Base-by-base conservation (phyloP, 2,329 filamentous ascomycete species). In the Dothiorella sarmentorum region DNA sequence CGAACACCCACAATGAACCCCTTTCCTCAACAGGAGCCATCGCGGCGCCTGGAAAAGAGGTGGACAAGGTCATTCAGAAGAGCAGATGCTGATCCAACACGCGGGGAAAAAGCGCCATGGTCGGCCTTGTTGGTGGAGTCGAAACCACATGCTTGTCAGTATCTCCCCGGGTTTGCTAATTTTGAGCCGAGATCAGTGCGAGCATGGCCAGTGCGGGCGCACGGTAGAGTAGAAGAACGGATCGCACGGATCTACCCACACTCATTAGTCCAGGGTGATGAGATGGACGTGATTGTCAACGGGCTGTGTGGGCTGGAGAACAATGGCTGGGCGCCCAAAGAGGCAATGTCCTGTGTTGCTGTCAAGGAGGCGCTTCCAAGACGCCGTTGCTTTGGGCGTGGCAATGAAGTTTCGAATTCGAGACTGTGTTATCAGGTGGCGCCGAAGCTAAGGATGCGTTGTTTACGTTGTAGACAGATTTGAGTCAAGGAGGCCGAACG, bases 1-100 rank as follows among this genome's bases (percentile, higher is more conserved):
- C 83, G 66, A 89, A 92, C 27, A 85, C 78, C 90, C 90, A 95
- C 53, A 95, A 79, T 3, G 84, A 79, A 15, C 91, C 91, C 10
- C 78, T 71, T 67, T 96, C 91, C 55, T 92, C 84, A 10, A 96
- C 78, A 0, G 89, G 85, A 1, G 82, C 76, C 82, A 89, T 86
- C 26, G 84, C 84, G 3, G 43, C 89, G 85, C 9, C 91, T 91
- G 47, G 90, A 91, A 72, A 92, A 96, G 40, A 95, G 63, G 73
- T 93, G 93, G 66, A 95, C 85, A 20, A 85, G 85, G 43, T 82
- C 80, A 60, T 85, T 81, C 60, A 94, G 82, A 1, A 85, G 80
- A 11, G 86, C 82, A 0, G 87, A 84, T 31, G 90, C 86, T 64
- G 90, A 84, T 18, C 91, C 91, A 2, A 92, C 84, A 18, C 91